These are phyloP conservation scores for Amyloporia xantha DNA, from an alignment of 768 basidiomycete genomes.

Conservation along the genomic window DNA sequence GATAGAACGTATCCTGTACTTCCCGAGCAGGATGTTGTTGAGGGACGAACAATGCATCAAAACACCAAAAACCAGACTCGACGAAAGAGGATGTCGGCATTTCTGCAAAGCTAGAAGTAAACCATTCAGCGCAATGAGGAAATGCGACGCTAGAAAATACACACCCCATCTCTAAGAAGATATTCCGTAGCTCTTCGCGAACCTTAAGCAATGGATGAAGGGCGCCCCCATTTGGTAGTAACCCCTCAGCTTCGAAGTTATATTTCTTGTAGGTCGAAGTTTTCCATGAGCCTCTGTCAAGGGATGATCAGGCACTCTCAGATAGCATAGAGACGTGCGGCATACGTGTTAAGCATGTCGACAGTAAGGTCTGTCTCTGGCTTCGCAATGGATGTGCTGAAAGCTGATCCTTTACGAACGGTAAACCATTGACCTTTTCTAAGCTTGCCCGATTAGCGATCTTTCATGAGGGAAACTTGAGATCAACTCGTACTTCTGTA, in stretches of 20 bases:
- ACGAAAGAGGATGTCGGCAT: constrained; percentile 97
- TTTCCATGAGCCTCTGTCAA: constrained; percentile 85
- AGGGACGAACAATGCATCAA: constrained; percentile 96
- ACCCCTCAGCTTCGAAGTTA: constrained; percentile 96
- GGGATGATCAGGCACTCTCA: constrained; percentile 9
- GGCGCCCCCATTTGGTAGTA: constrained; percentile 83
- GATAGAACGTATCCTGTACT: constrained; percentile 96
- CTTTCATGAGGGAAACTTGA: background rate
- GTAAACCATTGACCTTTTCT: constrained; percentile 97
- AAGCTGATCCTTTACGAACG: constrained; percentile 76
- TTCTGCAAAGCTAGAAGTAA: constrained; percentile 86
- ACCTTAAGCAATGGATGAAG: constrained; percentile 96
- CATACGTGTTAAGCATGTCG: constrained; percentile 90
- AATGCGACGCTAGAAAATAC: constrained; percentile 16
- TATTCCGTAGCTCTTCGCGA: constrained; percentile 92
- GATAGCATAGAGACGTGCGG: constrained; percentile 10
- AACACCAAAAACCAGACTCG: constrained; percentile 99
- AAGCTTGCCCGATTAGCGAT: constrained; percentile 8
- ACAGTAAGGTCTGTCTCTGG: constrained; percentile 94
- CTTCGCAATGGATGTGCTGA: constrained; percentile 87
- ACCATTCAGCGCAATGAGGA: no score
- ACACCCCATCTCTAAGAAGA: constrained; percentile 99
- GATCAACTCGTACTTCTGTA: constrained; percentile 55
- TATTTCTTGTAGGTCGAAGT: constrained; percentile 93
- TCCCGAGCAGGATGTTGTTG: constrained; percentile 99